Evolutionary conservation across 768 basidiomycete species (phyloP).

Genomic region (Tremella fuciformis): DNA sequence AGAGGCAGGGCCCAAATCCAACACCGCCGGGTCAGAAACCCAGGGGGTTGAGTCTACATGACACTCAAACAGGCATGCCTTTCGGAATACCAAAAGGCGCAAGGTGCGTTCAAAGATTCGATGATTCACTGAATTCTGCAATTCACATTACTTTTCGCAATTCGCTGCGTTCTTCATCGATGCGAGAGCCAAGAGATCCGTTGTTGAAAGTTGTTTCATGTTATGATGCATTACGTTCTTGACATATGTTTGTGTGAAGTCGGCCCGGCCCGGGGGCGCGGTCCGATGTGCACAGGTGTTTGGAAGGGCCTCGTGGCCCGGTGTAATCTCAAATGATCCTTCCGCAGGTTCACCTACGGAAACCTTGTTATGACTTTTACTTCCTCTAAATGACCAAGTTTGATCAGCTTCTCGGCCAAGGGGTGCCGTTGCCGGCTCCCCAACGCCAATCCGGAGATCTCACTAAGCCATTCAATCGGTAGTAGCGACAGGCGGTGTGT

Average conservation of each 20-base stretch:
- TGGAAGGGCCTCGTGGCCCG: conserved; percentile 35
- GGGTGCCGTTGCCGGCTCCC: conserved; percentile 59
- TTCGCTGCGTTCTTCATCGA: conserved; percentile 79
- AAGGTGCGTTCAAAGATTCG: conserved; percentile 80
- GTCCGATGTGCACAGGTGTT: conserved; percentile 57
- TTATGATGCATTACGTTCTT: conserved; percentile 46
- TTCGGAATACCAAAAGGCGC: conserved; percentile 71
- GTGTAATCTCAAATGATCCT: conserved; percentile 61
- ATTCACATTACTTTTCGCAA: conserved; percentile 79
- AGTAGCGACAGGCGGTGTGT: conserved; percentile 87
- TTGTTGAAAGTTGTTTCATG: conserved; percentile 59
- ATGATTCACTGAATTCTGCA: conserved; percentile 79
- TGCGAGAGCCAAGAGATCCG: conserved; percentile 74
- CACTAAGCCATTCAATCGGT: conserved; percentile 88
- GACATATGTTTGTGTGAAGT: conserved; percentile 33
- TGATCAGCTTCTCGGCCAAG: conserved; percentile 64
- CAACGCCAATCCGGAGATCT: conserved; percentile 76
- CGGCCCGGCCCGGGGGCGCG: background rate
- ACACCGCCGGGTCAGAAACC: conserved; percentile 21
- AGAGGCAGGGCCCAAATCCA: conserved; percentile 42
- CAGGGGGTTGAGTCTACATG: conserved; percentile 48
- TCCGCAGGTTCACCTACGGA: conserved; percentile 79
- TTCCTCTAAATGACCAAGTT: conserved; percentile 82
- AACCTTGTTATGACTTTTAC: conserved; percentile 80
- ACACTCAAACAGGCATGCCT: conserved; percentile 68